phyloP scores from a whole-genome alignment of 2,329 filamentous ascomycete genomes.

The Zasmidium angulare region DNA sequence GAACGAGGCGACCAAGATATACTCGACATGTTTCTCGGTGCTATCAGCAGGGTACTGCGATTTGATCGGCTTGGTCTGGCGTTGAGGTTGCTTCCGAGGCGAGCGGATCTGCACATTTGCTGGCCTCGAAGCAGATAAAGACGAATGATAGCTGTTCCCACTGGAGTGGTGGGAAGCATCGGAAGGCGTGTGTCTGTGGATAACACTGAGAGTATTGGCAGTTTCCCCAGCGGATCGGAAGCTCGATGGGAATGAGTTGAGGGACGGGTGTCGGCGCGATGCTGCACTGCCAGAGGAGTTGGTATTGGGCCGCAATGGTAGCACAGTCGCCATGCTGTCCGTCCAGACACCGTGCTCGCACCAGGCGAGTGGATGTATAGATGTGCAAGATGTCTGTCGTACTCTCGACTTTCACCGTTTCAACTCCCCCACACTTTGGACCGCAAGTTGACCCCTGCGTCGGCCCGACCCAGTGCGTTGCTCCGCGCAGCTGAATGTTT shows the following conservation, averaged over 20 bases:
- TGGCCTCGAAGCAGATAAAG: slow-evolving; percentile 11
- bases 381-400: neutral
- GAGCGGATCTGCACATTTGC: slow-evolving; percentile 4
- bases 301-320: slow-evolving; percentile 31
- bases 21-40: slow-evolving; percentile 89
- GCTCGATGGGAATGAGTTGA: slow-evolving; percentile 41
- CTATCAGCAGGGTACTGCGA: slow-evolving; percentile 51
- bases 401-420: neutral
- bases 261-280: slow-evolving; percentile 40
- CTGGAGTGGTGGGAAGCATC: slow-evolving; percentile 38
- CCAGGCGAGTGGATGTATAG: neutral
- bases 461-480: neutral
- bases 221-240: slow-evolving; percentile 19
- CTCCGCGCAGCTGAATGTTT: neutral
- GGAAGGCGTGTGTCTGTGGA: slow-evolving; percentile 36
- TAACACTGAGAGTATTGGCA: slow-evolving; percentile 8
- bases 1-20: slow-evolving; percentile 95
- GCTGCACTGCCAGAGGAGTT: slow-evolving; percentile 26
- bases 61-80: slow-evolving; percentile 35
- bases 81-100: slow-evolving; percentile 10
- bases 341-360: neutral
- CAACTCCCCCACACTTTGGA: neutral
- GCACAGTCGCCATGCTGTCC: slow-evolving; percentile 31
- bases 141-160: slow-evolving; percentile 21
- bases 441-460: neutral